A percentile compares a stretch with the other conserved stretches of the same genome.
Evolutionary conservation across 2,329 filamentous ascomycete species (phyloP).

Genomic region (Alternaria angustiovoidea): DNA sequence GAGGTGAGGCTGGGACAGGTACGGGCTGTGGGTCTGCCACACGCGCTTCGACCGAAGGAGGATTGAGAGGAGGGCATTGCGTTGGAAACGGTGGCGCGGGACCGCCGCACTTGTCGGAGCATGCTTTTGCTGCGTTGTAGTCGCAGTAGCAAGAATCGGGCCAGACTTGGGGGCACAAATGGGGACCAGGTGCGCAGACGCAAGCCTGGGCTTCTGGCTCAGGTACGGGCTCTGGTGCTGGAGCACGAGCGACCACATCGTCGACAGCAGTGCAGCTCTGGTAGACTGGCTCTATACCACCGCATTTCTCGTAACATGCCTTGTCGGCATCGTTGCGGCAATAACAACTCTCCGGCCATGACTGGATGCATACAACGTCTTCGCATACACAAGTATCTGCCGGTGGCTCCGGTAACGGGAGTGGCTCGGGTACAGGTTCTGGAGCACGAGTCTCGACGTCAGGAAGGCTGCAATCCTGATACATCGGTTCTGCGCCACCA

Average conservation of each 20-base stretch:
- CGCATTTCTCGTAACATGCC: slow-evolving; percentile 36
- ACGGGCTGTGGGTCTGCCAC: background rate
- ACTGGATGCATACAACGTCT: slow-evolving; percentile 24
- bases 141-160: slow-evolving; percentile 41
- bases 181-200: slow-evolving; percentile 22
- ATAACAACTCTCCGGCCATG: slow-evolving; percentile 24
- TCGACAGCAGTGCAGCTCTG: background rate
- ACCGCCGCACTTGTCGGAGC: slow-evolving; percentile 37
- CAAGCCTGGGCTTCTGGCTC: slow-evolving; percentile 1
- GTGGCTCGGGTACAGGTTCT: background rate
- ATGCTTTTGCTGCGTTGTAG: slow-evolving; percentile 28
- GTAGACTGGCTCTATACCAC: slow-evolving; percentile 4
- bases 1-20: background rate
- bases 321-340: slow-evolving; percentile 36
- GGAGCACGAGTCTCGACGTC: background rate
- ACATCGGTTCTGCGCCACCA: slow-evolving; percentile 17
- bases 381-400: slow-evolving; percentile 30
- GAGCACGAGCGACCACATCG: background rate
- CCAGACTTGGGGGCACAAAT: slow-evolving; percentile 31
- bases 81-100: slow-evolving; percentile 8
- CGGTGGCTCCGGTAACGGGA: background rate
- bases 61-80: background rate
- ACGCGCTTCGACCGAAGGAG: background rate
- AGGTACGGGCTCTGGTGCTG: background rate
- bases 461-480: background rate